A percentile compares a stretch with the other conserved stretches of the same genome.
phyloP scores from a whole-genome alignment of 805 yeast genomes.

The Saccharomycopsis sp. region DNA sequence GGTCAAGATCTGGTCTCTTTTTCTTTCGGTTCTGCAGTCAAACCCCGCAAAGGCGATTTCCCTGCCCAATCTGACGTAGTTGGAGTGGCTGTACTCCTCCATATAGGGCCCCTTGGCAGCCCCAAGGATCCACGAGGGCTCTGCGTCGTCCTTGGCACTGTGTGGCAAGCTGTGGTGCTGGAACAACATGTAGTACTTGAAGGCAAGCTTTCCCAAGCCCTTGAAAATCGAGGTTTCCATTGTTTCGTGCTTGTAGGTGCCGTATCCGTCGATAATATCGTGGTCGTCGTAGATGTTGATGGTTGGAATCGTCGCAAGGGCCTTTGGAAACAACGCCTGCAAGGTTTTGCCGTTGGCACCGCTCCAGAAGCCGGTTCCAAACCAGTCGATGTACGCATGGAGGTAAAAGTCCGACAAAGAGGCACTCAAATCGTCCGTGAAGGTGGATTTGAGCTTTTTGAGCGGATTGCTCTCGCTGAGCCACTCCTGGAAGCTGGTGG shows the following conservation, averaged over 20 bases:
- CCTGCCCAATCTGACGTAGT: conserved; percentile 67
- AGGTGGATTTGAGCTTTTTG: conserved; percentile 37
- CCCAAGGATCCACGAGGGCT: conserved; percentile 60
- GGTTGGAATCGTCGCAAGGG: conserved; percentile 78
- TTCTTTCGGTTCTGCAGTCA: conserved; percentile 92
- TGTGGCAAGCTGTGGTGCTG: conserved; percentile 70
- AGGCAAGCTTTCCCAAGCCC: conserved; percentile 73
- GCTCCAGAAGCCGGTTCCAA: conserved; percentile 81
- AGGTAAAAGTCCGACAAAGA: conserved; percentile 66
- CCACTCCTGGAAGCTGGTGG: conserved; percentile 56
- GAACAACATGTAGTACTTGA: conserved; percentile 80
- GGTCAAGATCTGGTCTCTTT: conserved; percentile 48
- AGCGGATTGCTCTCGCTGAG: conserved; percentile 43
- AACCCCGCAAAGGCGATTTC: conserved; percentile 68
- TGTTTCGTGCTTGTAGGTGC: conserved; percentile 72
- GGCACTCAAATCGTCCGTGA: conserved; percentile 40
- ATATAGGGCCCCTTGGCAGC: conserved; percentile 60
- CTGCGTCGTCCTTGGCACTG: conserved; percentile 35
- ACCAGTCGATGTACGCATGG: conserved; percentile 76
- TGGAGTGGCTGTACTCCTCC: conserved; percentile 56
- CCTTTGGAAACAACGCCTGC: conserved; percentile 63
- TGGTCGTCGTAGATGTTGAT: conserved; percentile 90
- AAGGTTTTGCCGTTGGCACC: conserved; percentile 61
- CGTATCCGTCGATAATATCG: conserved; percentile 94
- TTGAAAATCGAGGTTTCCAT: conserved; percentile 65